Evolutionary conservation across 176 grass and related monocot species (phyloP), one percentile per base, ranked within the genome.

Genomic region (Pontederia paniculata): DNA sequence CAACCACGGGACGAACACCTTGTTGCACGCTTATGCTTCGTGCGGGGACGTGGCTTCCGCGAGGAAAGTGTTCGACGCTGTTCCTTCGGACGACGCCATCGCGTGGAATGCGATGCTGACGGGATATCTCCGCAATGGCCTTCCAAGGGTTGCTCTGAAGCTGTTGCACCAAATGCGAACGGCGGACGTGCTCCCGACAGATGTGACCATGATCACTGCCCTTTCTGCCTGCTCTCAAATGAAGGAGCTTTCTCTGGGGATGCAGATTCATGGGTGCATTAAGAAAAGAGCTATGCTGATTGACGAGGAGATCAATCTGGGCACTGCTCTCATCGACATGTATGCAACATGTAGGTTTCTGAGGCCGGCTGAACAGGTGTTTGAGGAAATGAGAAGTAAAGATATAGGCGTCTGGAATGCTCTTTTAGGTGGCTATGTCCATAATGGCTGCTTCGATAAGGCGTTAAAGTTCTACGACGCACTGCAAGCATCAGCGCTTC

Each of bases 361-460:
- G 13, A 20, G 9, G 20, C 17, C 42, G 2, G 67, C 67, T 8
- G 10, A 54, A 8, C 21, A 70, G 18, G 43, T 70, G 20, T 70
- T 70, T 22, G n/a, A 57, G 9, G 67, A 70, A 21, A 58, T 70
- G 67, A 23, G 21, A 25, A 21, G 1, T 17, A 57, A 17, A 57
- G 53, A 70, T 20, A 44, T 70, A 20, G 54, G 52, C 16, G 20
- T 18, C 20, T 70, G 67, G 67, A 70, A 70, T 57, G 52, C 67
- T 23, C 52, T 70, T 17, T 48, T 70, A n/a, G 52, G 52, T 8
- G 67, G 21, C 13, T 70, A 70, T 12, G 67, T 70, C 14, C 44
- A 41, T 9, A 48, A 70, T 28, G 54, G 53, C 21, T 47, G 19
- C 44, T 70, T 70, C 44, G 44, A 17, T 16, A 42, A 70, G 17